Evolutionary conservation across 176 grass and related monocot species (phyloP), one percentile per base, ranked within the genome.

Genomic region (Poa annua): DNA sequence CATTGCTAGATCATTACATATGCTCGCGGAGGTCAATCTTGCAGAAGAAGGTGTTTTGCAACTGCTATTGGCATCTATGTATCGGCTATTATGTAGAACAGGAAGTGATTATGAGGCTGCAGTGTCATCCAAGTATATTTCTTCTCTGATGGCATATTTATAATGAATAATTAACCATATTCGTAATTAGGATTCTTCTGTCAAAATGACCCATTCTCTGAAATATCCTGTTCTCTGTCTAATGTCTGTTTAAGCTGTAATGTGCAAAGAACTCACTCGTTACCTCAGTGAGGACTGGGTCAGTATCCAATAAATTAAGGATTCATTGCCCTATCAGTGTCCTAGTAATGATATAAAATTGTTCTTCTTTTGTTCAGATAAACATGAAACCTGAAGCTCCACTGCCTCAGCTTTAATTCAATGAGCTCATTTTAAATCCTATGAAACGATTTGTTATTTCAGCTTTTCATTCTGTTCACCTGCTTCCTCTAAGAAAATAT

Each of bases 31-130:
- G 57, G 84, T 98, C 69, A 85, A 95, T 90, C 86, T 98, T 81
- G 92, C 90, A 39, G 96, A 98, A 93, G 96, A 98, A 95, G 96
- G 96, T 53, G 87, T 95, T 71, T 77, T 98, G 79, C 86, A 86
- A 83, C 85, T 95, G 63, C 73, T 98, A 86, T 91, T 95, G 77
- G 79, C 91, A 82, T 91, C 90, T 86, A 83, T 91, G 59, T 83
- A 93, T 86, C 86, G 87, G 47, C 83, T 98, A 59, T 88, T 92
- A 84, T 75, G 85, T 83, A 85, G 80, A 75, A 69, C 61, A 77
- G 89, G 87, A 76, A 93, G 77, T 62, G 92, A 93, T 76, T 88
- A 82, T 85, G 92, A 98, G 77, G 75, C 82, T 76, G 49, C 82
- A 63, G 79, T 88, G 29, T 89, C 91, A 88, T 95, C 90, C 39